Base-by-base conservation (phyloP, 1,284 basidiomycete species). In the Malassezia arunalokei region DNA sequence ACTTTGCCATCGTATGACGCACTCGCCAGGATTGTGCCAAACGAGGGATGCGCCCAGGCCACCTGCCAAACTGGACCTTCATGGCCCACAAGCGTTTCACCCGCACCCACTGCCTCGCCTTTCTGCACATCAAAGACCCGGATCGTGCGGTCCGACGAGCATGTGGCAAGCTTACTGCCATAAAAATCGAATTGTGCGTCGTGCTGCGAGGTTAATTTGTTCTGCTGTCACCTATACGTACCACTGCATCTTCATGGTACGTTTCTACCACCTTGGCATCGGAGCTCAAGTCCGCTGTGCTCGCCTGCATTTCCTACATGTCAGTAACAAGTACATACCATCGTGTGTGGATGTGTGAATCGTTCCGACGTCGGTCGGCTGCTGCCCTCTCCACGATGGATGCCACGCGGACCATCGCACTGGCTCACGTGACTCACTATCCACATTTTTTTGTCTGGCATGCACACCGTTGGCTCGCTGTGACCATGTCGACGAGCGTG, bases 171-270 rank as follows among this genome's bases (percentile, higher is more conserved):
- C 43, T 90, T 81, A 76, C 91, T 92, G 47, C 90, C 91, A 69
- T 95, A 95, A 78, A 92, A 96, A 76, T 98, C 92, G 42, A 98
- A 79, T 73, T 96, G 92, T 24, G 92, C 91, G 74, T 98, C 92
- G 75, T 98, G 92, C 60, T 63, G 53, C 40, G 14, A 4, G 27
- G 45, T 40, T 17, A 39, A 35, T 35, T 35, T 12, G 33, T 5
- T 3, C 33, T 15, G 15, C 33, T 35, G 11, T 35, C 11, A 35
- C 33, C 11, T 35, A 15, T 35, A 59, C 62, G 14, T 43, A 64
- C 62, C 12, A 72, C 65, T 60, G 68, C 71, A 43, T 72, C 70
- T 51, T 72, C 68, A 51, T 72, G 70, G 37, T 61, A 62, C 1
- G 70, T 72, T 39, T 72, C 70, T 47, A 72, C 63, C 47, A 58